A percentile compares a stretch with the other conserved stretches of the same genome.
Evolutionary conservation across 2,329 filamentous ascomycete species (phyloP).

Genomic region (Drechslera avenae): DNA sequence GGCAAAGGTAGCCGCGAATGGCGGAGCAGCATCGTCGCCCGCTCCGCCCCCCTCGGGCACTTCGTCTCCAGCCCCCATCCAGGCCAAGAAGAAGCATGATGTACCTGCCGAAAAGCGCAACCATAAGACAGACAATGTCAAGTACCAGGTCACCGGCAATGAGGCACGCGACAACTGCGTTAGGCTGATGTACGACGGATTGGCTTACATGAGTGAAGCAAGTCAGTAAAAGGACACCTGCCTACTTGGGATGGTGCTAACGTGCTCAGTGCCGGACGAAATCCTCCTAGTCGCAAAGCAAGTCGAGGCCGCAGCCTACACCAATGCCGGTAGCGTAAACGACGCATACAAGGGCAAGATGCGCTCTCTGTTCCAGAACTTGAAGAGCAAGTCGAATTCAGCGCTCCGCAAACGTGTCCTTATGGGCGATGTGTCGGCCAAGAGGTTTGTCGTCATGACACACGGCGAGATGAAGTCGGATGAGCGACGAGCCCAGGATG

Average conservation of each 20-base stretch:
- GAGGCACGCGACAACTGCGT: conserved; percentile 81
- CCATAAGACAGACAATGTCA: conserved; percentile 79
- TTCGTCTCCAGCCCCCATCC: conserved; percentile 56
- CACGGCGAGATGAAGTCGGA: conserved; percentile 90
- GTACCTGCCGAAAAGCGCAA: conserved; percentile 76
- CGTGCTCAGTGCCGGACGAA: conserved; percentile 59
- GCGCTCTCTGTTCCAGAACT: conserved; percentile 88
- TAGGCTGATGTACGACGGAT: conserved; percentile 90
- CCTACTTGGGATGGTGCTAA: conserved; percentile 23
- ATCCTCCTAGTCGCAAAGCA: conserved; percentile 71
- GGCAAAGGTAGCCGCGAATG: conserved; percentile 30
- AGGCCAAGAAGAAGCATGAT: conserved; percentile 59
- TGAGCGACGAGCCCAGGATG: conserved; percentile 76
- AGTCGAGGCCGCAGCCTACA: conserved; percentile 78
- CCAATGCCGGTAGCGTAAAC: conserved; percentile 70
- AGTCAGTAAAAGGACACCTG: conserved; percentile 37
- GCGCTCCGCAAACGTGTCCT: conserved; percentile 78
- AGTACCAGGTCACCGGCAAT: conserved; percentile 75
- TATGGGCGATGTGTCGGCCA: conserved; percentile 71
- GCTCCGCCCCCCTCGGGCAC: conserved; percentile 47
- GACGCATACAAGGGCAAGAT: conserved; percentile 85
- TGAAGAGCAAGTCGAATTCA: conserved; percentile 89
- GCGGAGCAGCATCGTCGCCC: conserved; percentile 37
- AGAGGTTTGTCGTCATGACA: conserved; percentile 82
- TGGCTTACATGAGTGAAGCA: conserved; percentile 71